Conservation (phyloP, 768 basidiomycete genomes). For the Tylopilus sp. region DNA sequence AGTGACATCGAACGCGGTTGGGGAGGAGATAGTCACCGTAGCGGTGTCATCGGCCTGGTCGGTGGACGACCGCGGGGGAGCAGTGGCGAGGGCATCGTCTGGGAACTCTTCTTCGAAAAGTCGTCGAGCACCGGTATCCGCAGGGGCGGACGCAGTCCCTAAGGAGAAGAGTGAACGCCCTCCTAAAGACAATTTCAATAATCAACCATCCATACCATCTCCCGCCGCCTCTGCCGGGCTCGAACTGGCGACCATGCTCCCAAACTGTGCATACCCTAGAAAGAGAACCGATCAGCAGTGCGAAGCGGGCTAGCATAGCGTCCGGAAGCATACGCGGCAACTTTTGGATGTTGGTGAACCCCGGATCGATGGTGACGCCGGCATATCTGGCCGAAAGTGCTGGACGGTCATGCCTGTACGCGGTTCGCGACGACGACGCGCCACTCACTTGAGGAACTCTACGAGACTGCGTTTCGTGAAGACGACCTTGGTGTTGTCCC, state of each 20-base stretch:
- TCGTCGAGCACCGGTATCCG: background rate
- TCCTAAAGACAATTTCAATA: no score
- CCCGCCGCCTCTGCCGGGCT: conserved; percentile 24
- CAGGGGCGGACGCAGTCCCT: conserved; percentile 13
- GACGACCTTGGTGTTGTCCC: conserved; percentile 72
- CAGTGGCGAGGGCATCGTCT: conserved; percentile 57
- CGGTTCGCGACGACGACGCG: background rate
- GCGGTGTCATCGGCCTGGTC: background rate
- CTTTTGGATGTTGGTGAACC: conserved; percentile 70
- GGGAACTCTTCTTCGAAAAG: conserved; percentile 38
- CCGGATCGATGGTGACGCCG: conserved; percentile 73
- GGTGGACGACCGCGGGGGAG: conserved; percentile 39
- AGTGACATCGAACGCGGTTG: background rate
- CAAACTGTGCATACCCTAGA: conserved; percentile 69
- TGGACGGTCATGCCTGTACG: conserved; percentile 17
- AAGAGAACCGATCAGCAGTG: background rate
- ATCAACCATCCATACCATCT: conserved; percentile 10
- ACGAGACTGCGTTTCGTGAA: conserved; percentile 76
- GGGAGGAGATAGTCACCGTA: background rate
- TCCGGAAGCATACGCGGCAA: conserved; percentile 54
- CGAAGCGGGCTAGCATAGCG: background rate
- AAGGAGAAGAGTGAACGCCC: background rate
- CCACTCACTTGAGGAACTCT: conserved; percentile 69
- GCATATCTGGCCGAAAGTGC: conserved; percentile 49
- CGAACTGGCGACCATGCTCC: conserved; percentile 38